These are phyloP conservation scores for Trichophyton verrucosum DNA, from an alignment of 2,329 filamentous ascomycete genomes.

Conservation along the genomic window DNA sequence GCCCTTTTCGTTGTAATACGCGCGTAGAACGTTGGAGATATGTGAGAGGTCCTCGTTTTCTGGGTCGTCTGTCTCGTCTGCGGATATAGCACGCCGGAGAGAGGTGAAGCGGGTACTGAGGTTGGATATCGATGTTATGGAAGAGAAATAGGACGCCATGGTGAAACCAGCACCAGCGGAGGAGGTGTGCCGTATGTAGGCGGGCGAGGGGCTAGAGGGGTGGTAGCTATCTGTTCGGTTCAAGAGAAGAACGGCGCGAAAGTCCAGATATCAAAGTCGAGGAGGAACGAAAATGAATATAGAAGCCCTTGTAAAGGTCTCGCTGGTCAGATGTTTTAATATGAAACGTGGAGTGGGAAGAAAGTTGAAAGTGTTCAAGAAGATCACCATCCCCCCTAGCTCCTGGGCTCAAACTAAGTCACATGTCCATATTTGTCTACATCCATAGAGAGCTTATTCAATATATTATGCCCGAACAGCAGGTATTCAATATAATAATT, in stretches of 20 bases:
- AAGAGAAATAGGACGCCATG: constrained; percentile 75
- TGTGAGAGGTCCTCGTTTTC: constrained; percentile 72
- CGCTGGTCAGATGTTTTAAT: not conserved
- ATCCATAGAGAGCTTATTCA: not conserved
- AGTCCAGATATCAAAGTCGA: not conserved
- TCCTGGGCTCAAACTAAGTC: not conserved
- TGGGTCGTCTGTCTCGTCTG: constrained; percentile 33
- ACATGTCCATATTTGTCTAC: not conserved
- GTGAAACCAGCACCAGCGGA: constrained; percentile 15
- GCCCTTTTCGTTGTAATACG: constrained; percentile 84
- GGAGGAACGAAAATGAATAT: not conserved
- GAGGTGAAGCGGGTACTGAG: constrained; percentile 46
- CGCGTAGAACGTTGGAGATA: constrained; percentile 81
- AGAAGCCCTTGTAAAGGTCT: not conserved
- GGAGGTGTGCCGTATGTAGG: not conserved
- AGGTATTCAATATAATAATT: not conserved
- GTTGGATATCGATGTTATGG: constrained; percentile 41
- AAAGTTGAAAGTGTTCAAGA: not conserved
- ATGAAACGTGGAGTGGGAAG: not conserved
- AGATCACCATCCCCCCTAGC: no score
- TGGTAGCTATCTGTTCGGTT: not conserved
- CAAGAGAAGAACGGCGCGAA: not conserved
- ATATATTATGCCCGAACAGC: not conserved
- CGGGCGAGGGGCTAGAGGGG: not conserved
- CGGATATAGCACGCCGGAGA: constrained; percentile 38